These are phyloP conservation scores for Neoscytalidium dimidiatum DNA, from an alignment of 2,329 filamentous ascomycete species.

Conservation along the genomic window DNA sequence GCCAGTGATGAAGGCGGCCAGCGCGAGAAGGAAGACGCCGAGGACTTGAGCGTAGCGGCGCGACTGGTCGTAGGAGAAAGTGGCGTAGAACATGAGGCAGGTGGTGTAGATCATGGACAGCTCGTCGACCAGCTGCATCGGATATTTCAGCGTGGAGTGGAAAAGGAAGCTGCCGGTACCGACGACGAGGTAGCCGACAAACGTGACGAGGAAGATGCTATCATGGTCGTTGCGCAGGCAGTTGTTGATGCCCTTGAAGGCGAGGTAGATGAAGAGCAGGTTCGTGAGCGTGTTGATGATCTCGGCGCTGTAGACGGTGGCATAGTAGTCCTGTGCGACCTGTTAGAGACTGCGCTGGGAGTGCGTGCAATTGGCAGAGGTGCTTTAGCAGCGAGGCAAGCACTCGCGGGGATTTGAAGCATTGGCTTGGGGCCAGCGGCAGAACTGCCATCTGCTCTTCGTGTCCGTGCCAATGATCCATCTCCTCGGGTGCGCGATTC, in stretches of 20 bases:
- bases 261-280: constrained; percentile 76
- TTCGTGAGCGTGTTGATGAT: constrained; percentile 83
- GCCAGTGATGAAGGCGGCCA: constrained; percentile 68
- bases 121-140: constrained; percentile 71
- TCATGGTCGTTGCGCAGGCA: constrained; percentile 75
- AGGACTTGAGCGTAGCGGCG: constrained; percentile 54
- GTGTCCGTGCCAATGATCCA: neutral
- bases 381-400: neutral
- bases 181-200: constrained; percentile 62
- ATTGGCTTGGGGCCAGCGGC: neutral
- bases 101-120: constrained; percentile 74
- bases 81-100: constrained; percentile 66
- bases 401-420: neutral
- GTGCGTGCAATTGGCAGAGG: neutral
- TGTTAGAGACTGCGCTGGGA: neutral
- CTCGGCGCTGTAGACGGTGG: constrained; percentile 74
- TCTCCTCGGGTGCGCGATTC: neutral
- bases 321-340: constrained; percentile 66
- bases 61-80: constrained; percentile 70
- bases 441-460: neutral
- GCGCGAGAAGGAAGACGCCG: constrained; percentile 56
- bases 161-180: constrained; percentile 65
- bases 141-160: constrained; percentile 66
- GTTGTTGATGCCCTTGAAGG: constrained; percentile 71
- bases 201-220: constrained; percentile 70